phyloP scores from a whole-genome alignment of 2,329 filamentous ascomycete genomes.

The Pestalotiopsis sp. region DNA sequence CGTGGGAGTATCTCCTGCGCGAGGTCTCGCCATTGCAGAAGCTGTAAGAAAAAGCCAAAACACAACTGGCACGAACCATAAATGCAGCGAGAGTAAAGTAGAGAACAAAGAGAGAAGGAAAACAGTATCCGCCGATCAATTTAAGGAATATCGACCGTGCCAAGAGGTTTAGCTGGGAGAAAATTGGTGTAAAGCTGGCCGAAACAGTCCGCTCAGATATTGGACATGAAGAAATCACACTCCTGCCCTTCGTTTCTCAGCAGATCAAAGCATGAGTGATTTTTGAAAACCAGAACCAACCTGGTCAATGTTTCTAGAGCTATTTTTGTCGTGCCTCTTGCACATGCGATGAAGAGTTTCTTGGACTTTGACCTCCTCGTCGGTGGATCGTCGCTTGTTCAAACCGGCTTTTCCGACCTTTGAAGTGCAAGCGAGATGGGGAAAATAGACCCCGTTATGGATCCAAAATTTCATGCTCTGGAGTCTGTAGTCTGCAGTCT shows the following conservation, averaged over 20 bases:
- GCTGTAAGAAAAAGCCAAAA: background rate
- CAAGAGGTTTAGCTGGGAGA: no score
- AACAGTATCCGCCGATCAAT: background rate
- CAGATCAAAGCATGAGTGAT: background rate
- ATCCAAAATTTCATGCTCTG: no score
- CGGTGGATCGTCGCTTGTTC: background rate
- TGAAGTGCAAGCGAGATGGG: background rate
- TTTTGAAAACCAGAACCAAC: background rate
- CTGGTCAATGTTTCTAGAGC: background rate
- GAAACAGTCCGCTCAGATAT: no score
- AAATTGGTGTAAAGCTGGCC: no score
- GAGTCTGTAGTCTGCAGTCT: no score
- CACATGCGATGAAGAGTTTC: background rate
- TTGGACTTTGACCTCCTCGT: background rate
- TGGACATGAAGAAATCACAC: background rate
- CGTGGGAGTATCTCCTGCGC: background rate
- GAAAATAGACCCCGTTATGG: background rate
- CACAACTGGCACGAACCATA: background rate
- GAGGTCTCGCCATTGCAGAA: background rate
- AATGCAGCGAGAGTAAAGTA: background rate
- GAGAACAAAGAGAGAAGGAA: background rate
- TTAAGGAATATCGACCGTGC: no score
- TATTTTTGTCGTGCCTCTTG: background rate
- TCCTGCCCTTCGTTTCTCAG: background rate
- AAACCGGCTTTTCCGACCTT: background rate